A percentile compares a stretch with the other conserved stretches of the same genome.
Evolutionary conservation across 306 rosid species (phyloP).

Genomic region (Glycine soja): DNA sequence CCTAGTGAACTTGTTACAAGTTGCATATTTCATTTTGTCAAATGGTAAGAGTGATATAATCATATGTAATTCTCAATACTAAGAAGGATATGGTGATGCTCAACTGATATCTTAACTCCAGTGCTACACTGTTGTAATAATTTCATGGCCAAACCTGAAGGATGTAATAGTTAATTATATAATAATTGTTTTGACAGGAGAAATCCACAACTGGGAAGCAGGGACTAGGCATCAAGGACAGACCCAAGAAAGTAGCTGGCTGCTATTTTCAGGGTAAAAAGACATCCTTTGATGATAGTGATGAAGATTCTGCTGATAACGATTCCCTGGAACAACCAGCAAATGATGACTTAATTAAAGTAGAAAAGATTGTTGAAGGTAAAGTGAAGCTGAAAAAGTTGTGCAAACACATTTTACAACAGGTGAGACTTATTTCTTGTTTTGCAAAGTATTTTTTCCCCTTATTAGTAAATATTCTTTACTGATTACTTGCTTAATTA

Average conservation of each 20-base stretch:
- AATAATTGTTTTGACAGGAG: constrained; percentile 57
- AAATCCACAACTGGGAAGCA: constrained; percentile 94
- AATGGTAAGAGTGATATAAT: not conserved
- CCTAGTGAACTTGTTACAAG: not conserved
- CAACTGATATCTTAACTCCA: not conserved
- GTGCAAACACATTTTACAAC: constrained; percentile 70
- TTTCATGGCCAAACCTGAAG: constrained; percentile 21
- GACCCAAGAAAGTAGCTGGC: constrained; percentile 86
- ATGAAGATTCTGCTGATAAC: constrained; percentile 64
- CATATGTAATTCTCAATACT: constrained; percentile 12
- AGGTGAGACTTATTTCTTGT: constrained; percentile 56
- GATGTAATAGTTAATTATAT: constrained; percentile 2
- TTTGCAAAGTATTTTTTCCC: not conserved
- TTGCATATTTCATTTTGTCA: constrained; percentile 17
- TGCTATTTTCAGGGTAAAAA: constrained; percentile 91
- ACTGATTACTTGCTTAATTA: constrained; percentile 46
- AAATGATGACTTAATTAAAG: constrained; percentile 33
- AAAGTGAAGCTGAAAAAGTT: constrained; percentile 77
- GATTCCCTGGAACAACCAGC: constrained; percentile 53
- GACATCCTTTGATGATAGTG: constrained; percentile 77
- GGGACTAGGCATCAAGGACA: constrained; percentile 88
- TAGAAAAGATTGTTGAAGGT: constrained; percentile 50
- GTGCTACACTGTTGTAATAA: constrained; percentile 11
- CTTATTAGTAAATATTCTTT: constrained; percentile 1
- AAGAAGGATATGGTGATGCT: constrained; percentile 8